Evolutionary conservation across 345 rosid genomes (phyloP).

Genomic region (Murraya koenigii): DNA sequence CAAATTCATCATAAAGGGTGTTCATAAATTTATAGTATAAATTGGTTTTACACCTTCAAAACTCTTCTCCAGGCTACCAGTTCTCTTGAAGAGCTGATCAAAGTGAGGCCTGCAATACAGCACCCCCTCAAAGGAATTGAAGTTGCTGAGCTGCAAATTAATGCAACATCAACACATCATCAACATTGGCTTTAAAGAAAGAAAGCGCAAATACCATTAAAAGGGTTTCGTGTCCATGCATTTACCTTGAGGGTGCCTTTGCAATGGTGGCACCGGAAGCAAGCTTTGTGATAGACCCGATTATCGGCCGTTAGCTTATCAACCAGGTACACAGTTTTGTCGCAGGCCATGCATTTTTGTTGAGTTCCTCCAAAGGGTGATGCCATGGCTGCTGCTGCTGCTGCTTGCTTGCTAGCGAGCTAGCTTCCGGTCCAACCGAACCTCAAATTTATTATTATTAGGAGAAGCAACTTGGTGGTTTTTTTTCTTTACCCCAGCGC

Average conservation of each 20-base stretch:
- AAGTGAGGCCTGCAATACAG: conserved; percentile 67
- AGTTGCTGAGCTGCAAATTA: conserved; percentile 52
- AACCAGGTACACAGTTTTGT: conserved; percentile 60
- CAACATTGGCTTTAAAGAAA: neutral
- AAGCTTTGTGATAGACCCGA: conserved; percentile 52
- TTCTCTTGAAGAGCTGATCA: conserved; percentile 67
- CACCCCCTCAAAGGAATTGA: conserved; percentile 62
- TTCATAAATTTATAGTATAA: neutral
- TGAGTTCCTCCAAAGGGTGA: conserved; percentile 40
- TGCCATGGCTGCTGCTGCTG: conserved; percentile 30
- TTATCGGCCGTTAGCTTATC: conserved; percentile 53
- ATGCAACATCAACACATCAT: too few relatives aligned
- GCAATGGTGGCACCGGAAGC: conserved; percentile 73
- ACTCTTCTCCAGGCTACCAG: conserved; percentile 63
- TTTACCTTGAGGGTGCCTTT: conserved; percentile 55
- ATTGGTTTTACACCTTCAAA: conserved; percentile 45
- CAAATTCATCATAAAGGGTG: neutral
- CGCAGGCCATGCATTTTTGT: conserved; percentile 60
- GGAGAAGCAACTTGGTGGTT: neutral
- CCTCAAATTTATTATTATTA: neutral
- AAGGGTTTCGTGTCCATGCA: neutral
- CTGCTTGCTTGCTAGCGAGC: neutral
- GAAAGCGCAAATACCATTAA: too few relatives aligned
- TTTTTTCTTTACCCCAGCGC: too few relatives aligned
- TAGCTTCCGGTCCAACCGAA: neutral